Evolutionary conservation across 176 grass and related monocot genomes (phyloP), one percentile per base, ranked within the genome.

Genomic region (Musa acuminata): DNA sequence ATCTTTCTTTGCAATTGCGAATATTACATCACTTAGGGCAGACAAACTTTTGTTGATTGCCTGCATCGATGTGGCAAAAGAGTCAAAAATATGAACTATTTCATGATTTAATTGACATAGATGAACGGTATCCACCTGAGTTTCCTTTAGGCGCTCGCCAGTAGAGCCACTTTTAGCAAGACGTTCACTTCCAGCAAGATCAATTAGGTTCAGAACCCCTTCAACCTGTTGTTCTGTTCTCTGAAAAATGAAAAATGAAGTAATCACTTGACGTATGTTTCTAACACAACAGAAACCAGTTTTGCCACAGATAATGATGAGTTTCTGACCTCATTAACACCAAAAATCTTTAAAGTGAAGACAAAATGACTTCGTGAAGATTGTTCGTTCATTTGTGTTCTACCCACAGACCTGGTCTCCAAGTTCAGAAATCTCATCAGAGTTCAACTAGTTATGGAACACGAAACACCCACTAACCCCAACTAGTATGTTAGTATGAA

Each of bases 31-130:
- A 11, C 91, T 95, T 12, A 99, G 65, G 64, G 96, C 84, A 2
- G 96, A 99, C 9, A 99, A 63, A 51, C 96, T 99, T 77, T 99
- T 99, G 75, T 99, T 99, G 29, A 99, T 99, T 16, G 90, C 79
- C 96, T 99, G 52, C 20, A 35, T 55, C 1, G 0, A 54, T 55
- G 23, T 14, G 13, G 13, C 1, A 2, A n/a, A n/a, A 3, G 1
- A 20, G 29, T 43, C 3, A 13, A 16, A 8, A 24, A 55, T 27
- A 14, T n/a, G 22, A 51, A 43, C 35, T 43, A 43, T 43, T 43
- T 43, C 35, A 43, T 43, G 35, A 6, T 43, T 43, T 43, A 43
- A 55, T 22, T 24, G 3, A 74, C 2, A 6, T 16, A 17, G 8
- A 8, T 1, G 1, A 22, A 13, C 1, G 25, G 0, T 23, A 6